Conservation (phyloP, 1,284 basidiomycete genomes). For the Bondarzewia mesenterica region DNA sequence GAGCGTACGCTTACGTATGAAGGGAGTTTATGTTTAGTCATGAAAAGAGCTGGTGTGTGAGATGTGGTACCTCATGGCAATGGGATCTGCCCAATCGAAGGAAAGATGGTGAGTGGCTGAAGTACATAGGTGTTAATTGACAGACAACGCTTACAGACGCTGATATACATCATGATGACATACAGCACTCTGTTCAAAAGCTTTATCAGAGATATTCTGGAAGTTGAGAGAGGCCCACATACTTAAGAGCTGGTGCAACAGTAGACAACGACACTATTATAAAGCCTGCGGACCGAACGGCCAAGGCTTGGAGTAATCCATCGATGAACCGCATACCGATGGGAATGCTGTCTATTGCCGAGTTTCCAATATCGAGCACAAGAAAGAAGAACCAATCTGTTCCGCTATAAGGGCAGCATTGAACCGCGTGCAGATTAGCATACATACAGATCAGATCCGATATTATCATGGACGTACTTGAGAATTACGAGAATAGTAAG, state of each 20-base stretch:
- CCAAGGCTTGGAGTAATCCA: slow-evolving; percentile 66
- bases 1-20: slow-evolving; percentile 63
- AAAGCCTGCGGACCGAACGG: slow-evolving; percentile 88
- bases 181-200: slow-evolving; percentile 66
- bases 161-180: slow-evolving; percentile 85
- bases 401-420: slow-evolving; percentile 31
- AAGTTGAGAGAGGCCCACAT: slow-evolving; percentile 23
- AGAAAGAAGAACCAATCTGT: slow-evolving; percentile 89
- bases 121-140: neutral
- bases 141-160: slow-evolving; percentile 46
- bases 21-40: neutral
- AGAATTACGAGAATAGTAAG: slow-evolving; percentile 58
- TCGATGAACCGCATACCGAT: slow-evolving; percentile 57
- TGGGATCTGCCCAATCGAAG: slow-evolving; percentile 41
- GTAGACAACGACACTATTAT: slow-evolving; percentile 62
- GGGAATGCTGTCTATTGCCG: slow-evolving; percentile 64
- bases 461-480: slow-evolving; percentile 40
- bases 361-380: slow-evolving; percentile 81
- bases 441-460: neutral
- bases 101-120: slow-evolving; percentile 1
- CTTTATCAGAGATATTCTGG: slow-evolving; percentile 15
- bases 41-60: neutral
- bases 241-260: slow-evolving; percentile 71
- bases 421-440: too few species aligned
- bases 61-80: slow-evolving; percentile 56